These are phyloP conservation scores for Rosa multiflora DNA, from an alignment of 306 rosid genomes.

Conservation along the genomic window DNA sequence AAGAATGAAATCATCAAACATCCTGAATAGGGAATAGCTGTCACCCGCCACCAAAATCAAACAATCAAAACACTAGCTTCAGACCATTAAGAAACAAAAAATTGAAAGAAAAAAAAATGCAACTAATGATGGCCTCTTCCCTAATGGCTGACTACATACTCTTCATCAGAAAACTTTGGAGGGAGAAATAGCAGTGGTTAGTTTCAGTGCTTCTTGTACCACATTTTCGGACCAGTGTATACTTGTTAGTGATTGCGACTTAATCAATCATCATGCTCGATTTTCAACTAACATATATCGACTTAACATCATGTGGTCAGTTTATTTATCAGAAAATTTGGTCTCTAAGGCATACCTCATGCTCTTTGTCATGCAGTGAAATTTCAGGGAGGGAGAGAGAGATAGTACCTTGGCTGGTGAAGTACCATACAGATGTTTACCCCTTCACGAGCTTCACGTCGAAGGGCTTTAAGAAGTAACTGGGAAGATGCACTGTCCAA, in stretches of 20 bases:
- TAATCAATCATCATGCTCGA: not conserved
- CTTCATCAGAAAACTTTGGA: not conserved
- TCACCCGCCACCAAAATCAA: slow-evolving; percentile 10
- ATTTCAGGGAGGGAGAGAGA: not conserved
- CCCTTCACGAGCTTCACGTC: slow-evolving; percentile 82
- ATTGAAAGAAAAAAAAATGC: not conserved
- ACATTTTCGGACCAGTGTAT: not conserved
- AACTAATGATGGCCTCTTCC: not conserved
- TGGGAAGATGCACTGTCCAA: slow-evolving; percentile 78
- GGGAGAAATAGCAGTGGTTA: not conserved
- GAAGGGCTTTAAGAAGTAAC: slow-evolving; percentile 69
- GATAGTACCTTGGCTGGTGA: slow-evolving; percentile 75
- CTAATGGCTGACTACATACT: not conserved
- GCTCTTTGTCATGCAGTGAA: not conserved
- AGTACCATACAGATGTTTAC: slow-evolving; percentile 78
- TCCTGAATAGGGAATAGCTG: slow-evolving; percentile 78
- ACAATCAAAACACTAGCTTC: slow-evolving; percentile 1
- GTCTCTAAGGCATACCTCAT: not conserved
- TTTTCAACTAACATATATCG: not conserved
- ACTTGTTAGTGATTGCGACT: not conserved
- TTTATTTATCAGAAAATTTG: not conserved
- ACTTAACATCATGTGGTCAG: not conserved
- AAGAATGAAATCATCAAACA: slow-evolving; percentile 78
- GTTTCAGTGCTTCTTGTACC: not conserved
- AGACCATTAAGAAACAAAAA: not conserved